Conservation (phyloP, 192 early-diverging fungal species). For the Pecoramyces ruminantium region DNA sequence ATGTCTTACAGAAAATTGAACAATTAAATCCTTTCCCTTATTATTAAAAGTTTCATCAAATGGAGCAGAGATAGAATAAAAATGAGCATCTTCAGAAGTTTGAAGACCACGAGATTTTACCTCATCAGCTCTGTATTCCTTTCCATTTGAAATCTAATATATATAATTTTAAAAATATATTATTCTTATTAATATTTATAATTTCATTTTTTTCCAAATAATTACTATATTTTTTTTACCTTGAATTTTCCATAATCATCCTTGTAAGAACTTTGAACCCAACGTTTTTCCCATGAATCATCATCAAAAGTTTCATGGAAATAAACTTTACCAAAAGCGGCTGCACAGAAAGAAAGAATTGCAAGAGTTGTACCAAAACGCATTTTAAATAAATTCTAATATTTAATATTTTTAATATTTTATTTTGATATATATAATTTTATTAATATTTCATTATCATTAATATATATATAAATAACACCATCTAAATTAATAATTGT, state of each 20-base stretch:
- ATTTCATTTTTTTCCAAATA: too few species aligned
- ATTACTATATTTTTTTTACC: slow-evolving; percentile 17
- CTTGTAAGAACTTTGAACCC: slow-evolving; percentile 45
- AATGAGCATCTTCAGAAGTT: slow-evolving; percentile 60
- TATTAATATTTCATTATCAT: too few species aligned
- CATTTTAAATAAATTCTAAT: background rate
- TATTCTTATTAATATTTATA: too few species aligned
- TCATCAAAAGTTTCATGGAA: slow-evolving; percentile 73
- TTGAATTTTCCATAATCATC: slow-evolving; percentile 58
- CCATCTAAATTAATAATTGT: too few species aligned
- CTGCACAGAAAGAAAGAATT: slow-evolving; percentile 5
- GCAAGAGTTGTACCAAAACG: background rate
- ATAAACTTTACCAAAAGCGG: slow-evolving; percentile 43
- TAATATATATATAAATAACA: too few species aligned
- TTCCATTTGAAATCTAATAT: background rate
- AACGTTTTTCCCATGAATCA: slow-evolving; percentile 30
- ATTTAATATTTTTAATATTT: too few species aligned
- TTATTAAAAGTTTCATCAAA: slow-evolving; percentile 58
- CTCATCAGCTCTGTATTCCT: background rate
- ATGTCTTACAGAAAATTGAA: slow-evolving; percentile 85
- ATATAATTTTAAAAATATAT: too few species aligned
- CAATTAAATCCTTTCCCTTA: slow-evolving; percentile 63
- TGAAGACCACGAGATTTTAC: slow-evolving; percentile 25
- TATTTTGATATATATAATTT: too few species aligned
- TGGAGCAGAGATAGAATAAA: slow-evolving; percentile 69